These are phyloP conservation scores for Candida sp. DNA, from an alignment of 1,139 yeast species.

Conservation along the genomic window DNA sequence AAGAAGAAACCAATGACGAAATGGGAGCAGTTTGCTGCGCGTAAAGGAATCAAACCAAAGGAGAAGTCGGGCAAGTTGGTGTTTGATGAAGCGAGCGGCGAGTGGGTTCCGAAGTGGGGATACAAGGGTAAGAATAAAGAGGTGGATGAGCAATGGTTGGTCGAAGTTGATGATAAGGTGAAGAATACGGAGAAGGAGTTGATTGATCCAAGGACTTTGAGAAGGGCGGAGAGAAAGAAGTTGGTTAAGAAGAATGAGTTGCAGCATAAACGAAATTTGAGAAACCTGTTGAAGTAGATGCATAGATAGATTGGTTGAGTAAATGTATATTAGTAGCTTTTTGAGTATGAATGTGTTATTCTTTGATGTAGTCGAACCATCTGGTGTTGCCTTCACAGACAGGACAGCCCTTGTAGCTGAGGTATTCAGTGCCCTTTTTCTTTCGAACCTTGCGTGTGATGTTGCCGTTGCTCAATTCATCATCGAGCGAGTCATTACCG, in stretches of 20 bases:
- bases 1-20: conserved; percentile 90
- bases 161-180: conserved; percentile 84
- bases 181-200: conserved; percentile 71
- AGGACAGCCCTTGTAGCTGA: conserved; percentile 2
- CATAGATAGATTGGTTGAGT: not conserved
- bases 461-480: conserved; percentile 2
- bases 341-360: too few species aligned
- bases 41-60: conserved; percentile 93
- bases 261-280: conserved; percentile 85
- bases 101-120: conserved; percentile 99
- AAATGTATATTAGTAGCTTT: not conserved
- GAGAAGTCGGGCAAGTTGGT: conserved; percentile 91
- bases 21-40: conserved; percentile 97
- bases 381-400: conserved; percentile 14
- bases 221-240: conserved; percentile 82
- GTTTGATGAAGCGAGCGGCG: conserved; percentile 86
- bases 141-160: conserved; percentile 92
- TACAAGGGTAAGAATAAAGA: conserved; percentile 92
- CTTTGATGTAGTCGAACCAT: too few species aligned
- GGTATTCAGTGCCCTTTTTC: conserved; percentile 3
- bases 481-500: conserved; percentile 3
- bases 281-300: conserved; percentile 25
- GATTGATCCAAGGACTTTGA: conserved; percentile 84
- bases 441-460: not conserved
- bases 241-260: conserved; percentile 84